Evolutionary conservation across 2,329 filamentous ascomycete genomes (phyloP), one percentile per base, ranked within the genome.

Genomic region (Fusarium fracticaudum): DNA sequence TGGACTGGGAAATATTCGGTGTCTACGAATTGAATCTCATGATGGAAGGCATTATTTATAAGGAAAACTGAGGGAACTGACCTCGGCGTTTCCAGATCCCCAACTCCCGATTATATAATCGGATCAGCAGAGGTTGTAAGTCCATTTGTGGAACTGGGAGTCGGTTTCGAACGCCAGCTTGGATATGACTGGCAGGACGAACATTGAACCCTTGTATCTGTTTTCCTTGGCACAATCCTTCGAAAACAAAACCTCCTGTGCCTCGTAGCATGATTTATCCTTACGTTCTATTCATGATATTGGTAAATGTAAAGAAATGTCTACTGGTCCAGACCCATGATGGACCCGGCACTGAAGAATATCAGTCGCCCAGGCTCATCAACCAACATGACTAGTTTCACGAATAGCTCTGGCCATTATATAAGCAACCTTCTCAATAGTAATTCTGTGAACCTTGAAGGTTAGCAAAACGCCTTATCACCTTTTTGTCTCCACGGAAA

Each of bases 191-290:
- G 35, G 15, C 35, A 37, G 35, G 35, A 37, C 18, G 35, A 17
- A 37, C 35, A 9, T 3, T 37, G 35, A 37, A 37, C 35, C 35
- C 35, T 37, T 15, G 35, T 37, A 37, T 37, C 15, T 15, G 15
- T 37, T 37, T 37, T 17, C 35, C 35, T 37, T 17, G 35, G 35
- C 35, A 37, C 15, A 37, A 37, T 37, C 15, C 35, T 37, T 37
- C 35, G 8, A 37, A 37, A 37, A 9, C 15, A 17, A 17, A 17
- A 17, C 8, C 35, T 37, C 35, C 14, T 17, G 15, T 37, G 35
- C 8, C 35, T n/a, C 1, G 3, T 5, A 13, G 3, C 10, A 9
- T n/a, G 3, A n/a, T 3, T 4, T 12, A 6, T 3, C 3, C 8
- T 9, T 3, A 33, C 6, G n/a, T 5, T 3, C 7, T 50, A 10